These are phyloP conservation scores for Pleurotus citrinopileatus DNA, from an alignment of 768 basidiomycete species.

Conservation along the genomic window DNA sequence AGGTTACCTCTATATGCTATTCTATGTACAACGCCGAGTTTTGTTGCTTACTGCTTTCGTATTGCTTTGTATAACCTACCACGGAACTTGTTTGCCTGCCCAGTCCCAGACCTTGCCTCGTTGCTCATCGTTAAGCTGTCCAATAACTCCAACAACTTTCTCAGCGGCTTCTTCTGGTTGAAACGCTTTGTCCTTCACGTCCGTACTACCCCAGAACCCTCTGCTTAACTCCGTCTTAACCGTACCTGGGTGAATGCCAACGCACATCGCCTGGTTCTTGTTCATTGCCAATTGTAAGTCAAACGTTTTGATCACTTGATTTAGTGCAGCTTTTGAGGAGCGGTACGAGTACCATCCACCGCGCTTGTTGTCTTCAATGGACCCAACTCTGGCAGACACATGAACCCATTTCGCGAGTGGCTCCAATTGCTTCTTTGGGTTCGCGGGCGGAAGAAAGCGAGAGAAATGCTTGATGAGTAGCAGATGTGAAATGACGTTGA, in stretches of 20 bases:
- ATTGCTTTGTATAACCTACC: slow-evolving; percentile 22
- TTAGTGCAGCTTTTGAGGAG: slow-evolving; percentile 59
- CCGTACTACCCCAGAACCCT: slow-evolving; percentile 43
- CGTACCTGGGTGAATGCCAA: slow-evolving; percentile 59
- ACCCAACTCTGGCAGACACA: slow-evolving; percentile 57
- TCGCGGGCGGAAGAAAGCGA: slow-evolving; percentile 45
- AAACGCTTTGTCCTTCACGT: slow-evolving; percentile 36
- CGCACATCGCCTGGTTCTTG: slow-evolving; percentile 44
- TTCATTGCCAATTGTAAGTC: slow-evolving; percentile 50
- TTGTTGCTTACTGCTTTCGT: not conserved
- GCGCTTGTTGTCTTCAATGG: slow-evolving; percentile 51
- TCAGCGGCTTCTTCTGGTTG: slow-evolving; percentile 49
- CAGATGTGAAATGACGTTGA: slow-evolving; percentile 59
- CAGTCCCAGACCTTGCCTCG: slow-evolving; percentile 59
- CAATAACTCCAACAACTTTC: slow-evolving; percentile 44
- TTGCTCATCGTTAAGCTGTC: slow-evolving; percentile 32
- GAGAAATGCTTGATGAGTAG: slow-evolving; percentile 63
- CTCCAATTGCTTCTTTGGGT: slow-evolving; percentile 17
- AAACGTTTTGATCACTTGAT: slow-evolving; percentile 61
- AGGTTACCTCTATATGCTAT: too few species aligned
- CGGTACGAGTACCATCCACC: slow-evolving; percentile 68
- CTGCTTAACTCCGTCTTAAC: slow-evolving; percentile 59
- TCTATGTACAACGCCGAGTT: not conserved
- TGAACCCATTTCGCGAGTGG: slow-evolving; percentile 55
- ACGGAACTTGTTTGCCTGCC: slow-evolving; percentile 47